Percentiles rank a stretch among this genome's conserved stretches.
Conservation (phyloP, 208 protist species). For the Zelonia costaricensis region DNA sequence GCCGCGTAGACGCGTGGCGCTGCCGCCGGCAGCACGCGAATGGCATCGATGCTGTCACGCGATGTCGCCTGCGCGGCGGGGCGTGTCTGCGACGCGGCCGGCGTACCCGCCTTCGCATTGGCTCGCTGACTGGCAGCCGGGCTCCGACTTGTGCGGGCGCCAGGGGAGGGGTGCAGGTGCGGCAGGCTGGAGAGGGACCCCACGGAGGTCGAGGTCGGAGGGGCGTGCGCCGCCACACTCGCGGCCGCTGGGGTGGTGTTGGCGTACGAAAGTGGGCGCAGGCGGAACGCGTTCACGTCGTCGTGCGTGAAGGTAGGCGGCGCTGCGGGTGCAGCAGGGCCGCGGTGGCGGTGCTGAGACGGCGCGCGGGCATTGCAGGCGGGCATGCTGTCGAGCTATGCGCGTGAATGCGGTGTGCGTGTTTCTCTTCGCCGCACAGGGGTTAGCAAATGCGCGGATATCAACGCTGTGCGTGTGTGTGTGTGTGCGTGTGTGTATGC, state of each 20-base stretch:
- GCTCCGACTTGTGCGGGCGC: no score
- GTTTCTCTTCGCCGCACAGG: no score
- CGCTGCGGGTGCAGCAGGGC: background rate
- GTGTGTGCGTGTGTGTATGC: no score
- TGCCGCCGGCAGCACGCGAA: constrained; percentile 7
- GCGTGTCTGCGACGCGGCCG: background rate
- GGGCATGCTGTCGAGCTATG: no score
- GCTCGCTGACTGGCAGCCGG: no score
- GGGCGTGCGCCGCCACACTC: background rate
- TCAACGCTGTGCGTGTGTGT: no score
- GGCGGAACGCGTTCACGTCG: constrained; percentile 14
- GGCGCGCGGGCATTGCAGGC: background rate
- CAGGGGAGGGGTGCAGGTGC: background rate
- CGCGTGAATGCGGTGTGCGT: no score
- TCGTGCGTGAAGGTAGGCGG: background rate
- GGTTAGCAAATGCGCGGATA: no score
- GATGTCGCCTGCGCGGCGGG: no score
- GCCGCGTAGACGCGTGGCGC: constrained; percentile 19
- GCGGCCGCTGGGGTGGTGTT: background rate
- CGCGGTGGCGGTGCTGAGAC: background rate
- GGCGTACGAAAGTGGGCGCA: constrained; percentile 2
- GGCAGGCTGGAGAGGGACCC: no score
- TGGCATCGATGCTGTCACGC: background rate
- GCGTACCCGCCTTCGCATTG: background rate
- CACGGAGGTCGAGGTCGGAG: no score